Evolutionary conservation across 345 rosid genomes (phyloP), one percentile per base, ranked within the genome.

Genomic region (Camelina neglecta): DNA sequence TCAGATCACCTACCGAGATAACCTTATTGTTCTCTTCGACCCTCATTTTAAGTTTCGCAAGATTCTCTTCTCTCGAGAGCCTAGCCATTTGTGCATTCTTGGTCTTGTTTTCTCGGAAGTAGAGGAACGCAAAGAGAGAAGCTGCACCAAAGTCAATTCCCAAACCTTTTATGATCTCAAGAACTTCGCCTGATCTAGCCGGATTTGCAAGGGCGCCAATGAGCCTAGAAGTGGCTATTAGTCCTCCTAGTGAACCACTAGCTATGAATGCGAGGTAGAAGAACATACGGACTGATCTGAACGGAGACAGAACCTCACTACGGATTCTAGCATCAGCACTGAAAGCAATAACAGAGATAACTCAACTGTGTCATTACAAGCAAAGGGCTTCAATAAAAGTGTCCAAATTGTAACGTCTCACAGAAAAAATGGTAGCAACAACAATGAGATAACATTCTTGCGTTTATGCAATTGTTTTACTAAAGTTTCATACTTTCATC

Each of bases 281-380:
- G 87, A 94, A 94, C 97, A 94, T 90, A 65, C 97, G 88, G 45
- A 94, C 89, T 41, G 99, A 79, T 60, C 97, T 89, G 75, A 94
- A 94, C 15, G 99, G 99, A 71, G 98, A 74, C 23, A 90, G 89
- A 80, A 94, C 98, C 85, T 92, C 97, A 72, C 90, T 87, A 65
- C 94, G 86, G 77, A 91, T 90, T 90, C 82, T 91, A 68, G 96
- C 93, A 75, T 85, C 60, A 39, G 94, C 88, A 73, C 96, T 93
- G 84, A 66, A 81, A 56, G 8, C n/a, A 63, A 2, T 67, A 83
- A 78, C 73, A 85, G 69, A 80, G 45, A 77, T 1, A 69, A 35
- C n/a, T 13, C 20, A 39, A 13, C 20, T 24, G 38, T 20, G 48
- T n/a, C 61, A 60, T n/a, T 60, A 60, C 18, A 74, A 23, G 8